Conservation (phyloP, 768 basidiomycete species). For the Boletus tylopilopsis region DNA sequence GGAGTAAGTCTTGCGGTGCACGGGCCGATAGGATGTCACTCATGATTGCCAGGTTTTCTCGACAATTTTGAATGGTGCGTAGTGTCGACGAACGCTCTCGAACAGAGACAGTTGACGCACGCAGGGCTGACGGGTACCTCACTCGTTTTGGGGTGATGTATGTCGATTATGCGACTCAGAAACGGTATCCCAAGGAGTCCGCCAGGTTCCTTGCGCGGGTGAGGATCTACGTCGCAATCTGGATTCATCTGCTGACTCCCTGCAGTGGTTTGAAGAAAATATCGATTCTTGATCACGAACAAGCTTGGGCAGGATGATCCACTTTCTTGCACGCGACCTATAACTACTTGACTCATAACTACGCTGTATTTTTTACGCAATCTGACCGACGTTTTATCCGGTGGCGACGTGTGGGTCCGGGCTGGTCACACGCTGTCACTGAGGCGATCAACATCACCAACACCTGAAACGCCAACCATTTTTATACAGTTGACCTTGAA, state of each 20-base stretch:
- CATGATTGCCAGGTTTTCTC: conserved; percentile 46
- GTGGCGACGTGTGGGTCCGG: conserved; percentile 8
- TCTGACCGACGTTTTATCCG: neutral
- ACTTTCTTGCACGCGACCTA: too few relatives aligned
- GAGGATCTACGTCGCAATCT: conserved; percentile 3
- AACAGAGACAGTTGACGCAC: neutral
- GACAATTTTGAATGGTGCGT: conserved; percentile 67
- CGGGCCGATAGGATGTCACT: neutral
- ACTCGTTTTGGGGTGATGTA: conserved; percentile 72
- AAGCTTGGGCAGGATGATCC: too few relatives aligned
- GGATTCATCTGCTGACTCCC: neutral
- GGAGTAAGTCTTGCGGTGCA: conserved; percentile 45
- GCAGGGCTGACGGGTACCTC: conserved; percentile 59
- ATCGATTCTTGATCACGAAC: conserved; percentile 9
- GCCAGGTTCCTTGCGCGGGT: conserved; percentile 56
- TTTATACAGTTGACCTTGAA: conserved; percentile 20
- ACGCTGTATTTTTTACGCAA: too few relatives aligned
- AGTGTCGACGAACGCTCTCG: neutral
- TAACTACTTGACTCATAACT: too few relatives aligned
- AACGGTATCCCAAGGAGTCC: conserved; percentile 62
- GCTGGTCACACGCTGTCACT: conserved; percentile 25
- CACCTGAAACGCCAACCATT: conserved; percentile 24
- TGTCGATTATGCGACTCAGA: conserved; percentile 66
- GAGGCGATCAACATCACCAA: conserved; percentile 18
- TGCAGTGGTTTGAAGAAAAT: conserved; percentile 32